Conservation (phyloP, 2,329 filamentous ascomycete species). For the Colletotrichum zoysiae region DNA sequence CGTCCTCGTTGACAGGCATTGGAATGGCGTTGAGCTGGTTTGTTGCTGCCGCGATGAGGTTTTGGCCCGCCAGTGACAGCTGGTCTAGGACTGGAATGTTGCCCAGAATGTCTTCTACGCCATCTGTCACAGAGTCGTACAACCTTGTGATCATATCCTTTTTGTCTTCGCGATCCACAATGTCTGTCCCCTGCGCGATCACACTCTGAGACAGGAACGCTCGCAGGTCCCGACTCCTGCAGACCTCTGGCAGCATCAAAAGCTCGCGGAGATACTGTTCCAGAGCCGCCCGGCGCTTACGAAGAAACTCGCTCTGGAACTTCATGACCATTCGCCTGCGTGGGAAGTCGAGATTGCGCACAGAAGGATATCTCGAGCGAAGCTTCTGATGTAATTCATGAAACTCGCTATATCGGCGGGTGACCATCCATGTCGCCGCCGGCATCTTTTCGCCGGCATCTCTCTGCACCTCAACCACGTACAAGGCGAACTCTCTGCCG, state of each 20-base stretch:
- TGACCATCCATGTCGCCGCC: slow-evolving; percentile 92
- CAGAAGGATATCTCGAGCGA: slow-evolving; percentile 85
- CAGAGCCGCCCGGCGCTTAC: slow-evolving; percentile 85
- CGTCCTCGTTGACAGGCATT: slow-evolving; percentile 64
- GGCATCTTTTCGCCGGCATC: slow-evolving; percentile 96
- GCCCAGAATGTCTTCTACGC: slow-evolving; percentile 97
- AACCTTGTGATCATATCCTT: slow-evolving; percentile 93
- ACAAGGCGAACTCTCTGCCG: slow-evolving; percentile 92
- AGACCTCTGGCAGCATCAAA: slow-evolving; percentile 89
- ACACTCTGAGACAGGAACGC: slow-evolving; percentile 93
- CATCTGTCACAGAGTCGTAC: slow-evolving; percentile 96
- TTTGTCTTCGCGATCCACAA: slow-evolving; percentile 73
- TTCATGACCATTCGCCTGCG: slow-evolving; percentile 95
- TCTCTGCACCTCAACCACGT: slow-evolving; percentile 90
- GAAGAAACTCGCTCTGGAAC: slow-evolving; percentile 93
- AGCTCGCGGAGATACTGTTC: slow-evolving; percentile 89
- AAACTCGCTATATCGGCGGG: slow-evolving; percentile 96
- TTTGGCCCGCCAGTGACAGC: slow-evolving; percentile 91
- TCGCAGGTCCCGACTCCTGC: slow-evolving; percentile 90
- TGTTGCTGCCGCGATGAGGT: slow-evolving; percentile 82
- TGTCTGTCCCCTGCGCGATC: slow-evolving; percentile 71
- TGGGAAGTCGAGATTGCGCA: slow-evolving; percentile 91
- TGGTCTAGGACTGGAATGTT: slow-evolving; percentile 97
- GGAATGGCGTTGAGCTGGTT: slow-evolving; percentile 71
- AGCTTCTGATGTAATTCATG: slow-evolving; percentile 94